Evolutionary conservation across 805 yeast species (phyloP), one percentile per base, ranked within the genome.

Genomic region (Pichia cephalocereana): DNA sequence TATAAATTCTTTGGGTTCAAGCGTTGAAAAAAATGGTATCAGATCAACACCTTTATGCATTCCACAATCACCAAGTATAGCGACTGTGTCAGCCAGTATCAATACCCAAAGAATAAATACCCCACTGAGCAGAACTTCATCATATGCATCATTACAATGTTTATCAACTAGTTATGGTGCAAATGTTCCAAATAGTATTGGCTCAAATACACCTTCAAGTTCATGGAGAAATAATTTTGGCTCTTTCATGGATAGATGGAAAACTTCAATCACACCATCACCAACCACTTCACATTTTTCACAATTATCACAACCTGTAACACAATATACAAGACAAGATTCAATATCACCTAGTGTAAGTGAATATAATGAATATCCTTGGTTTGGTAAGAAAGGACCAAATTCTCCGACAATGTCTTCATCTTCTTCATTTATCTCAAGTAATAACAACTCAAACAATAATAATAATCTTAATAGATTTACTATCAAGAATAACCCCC

Each of bases 161-260:
- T 46, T 67, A 36, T 67, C 69, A 14, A 56, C 68, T 15, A 70
- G 77, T 12, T 63, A 72, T 40, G 66, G 72, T 8, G 54, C 47
- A 2, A 43, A 18, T 18, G 32, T 48, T 27, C 41, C 52, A n/a
- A 45, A 32, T 39, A 45, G 49, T 27, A 17, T 30, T 10, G 50
- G 50, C 8, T 49, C 52, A 11, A 46, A 48, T n/a, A 38, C 43
- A 4, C 37, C 48, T 2, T 42, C 54, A 28, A 57, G 58, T 26
- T 60, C 69, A 30, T 59, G 67, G 67, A 52, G 67, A 42, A 53
- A 56, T 26, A 57, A 56, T 28, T 46, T 61, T 40, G 65, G 66
- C 2, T 62, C 66, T 0, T 57, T 63, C 31, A 53, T 63, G 43
- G 67, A 63, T 12, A 49, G 61, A 15, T 59, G 63, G 63, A 56